Conservation (phyloP, 2,329 filamentous ascomycete genomes). For the Paraphaeosphaeria minitans region DNA sequence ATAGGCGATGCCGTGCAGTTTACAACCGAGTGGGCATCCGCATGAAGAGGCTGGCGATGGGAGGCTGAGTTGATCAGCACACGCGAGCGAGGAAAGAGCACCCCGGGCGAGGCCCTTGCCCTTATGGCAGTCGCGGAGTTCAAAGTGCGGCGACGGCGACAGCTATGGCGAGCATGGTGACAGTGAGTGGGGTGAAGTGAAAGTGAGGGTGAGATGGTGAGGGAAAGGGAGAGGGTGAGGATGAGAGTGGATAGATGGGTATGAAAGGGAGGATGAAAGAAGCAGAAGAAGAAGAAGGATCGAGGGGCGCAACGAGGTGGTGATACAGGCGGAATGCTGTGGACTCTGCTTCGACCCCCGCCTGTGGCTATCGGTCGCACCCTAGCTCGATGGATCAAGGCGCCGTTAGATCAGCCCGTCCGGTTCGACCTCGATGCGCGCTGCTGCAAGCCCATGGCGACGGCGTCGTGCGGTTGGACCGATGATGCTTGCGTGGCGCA, state of each 20-base stretch:
- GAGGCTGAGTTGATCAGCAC: conserved; percentile 32
- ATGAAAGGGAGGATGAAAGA: conserved; percentile 18
- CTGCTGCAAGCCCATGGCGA: conserved; percentile 35
- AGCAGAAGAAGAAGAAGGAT: too few species aligned
- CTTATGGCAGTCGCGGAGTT: conserved; percentile 18
- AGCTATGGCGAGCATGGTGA: conserved; percentile 25
- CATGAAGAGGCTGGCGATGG: conserved; percentile 2
- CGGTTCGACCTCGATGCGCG: conserved; percentile 32
- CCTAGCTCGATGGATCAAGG: conserved; percentile 28
- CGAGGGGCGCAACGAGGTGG: conserved; percentile 25
- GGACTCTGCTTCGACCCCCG: conserved; percentile 33
- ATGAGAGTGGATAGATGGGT: conserved; percentile 18
- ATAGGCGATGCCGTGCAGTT: conserved; percentile 17
- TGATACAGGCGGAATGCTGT: conserved; percentile 40
- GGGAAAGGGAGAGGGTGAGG: conserved; percentile 13
- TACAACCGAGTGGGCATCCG: conserved; percentile 11
- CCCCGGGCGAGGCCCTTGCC: conserved; percentile 19
- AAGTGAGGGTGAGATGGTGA: conserved; percentile 17
- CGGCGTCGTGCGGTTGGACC: conserved; percentile 27
- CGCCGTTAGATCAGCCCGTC: conserved; percentile 35
- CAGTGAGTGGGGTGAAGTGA: conserved; percentile 13
- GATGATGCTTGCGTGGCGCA: conserved; percentile 5
- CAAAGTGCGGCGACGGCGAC: conserved; percentile 33
- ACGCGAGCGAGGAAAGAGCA: conserved; percentile 24
- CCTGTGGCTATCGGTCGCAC: conserved; percentile 30